Evolutionary conservation across 2,329 filamentous ascomycete species (phyloP).

Genomic region (Pseudogymnoascus sp.): DNA sequence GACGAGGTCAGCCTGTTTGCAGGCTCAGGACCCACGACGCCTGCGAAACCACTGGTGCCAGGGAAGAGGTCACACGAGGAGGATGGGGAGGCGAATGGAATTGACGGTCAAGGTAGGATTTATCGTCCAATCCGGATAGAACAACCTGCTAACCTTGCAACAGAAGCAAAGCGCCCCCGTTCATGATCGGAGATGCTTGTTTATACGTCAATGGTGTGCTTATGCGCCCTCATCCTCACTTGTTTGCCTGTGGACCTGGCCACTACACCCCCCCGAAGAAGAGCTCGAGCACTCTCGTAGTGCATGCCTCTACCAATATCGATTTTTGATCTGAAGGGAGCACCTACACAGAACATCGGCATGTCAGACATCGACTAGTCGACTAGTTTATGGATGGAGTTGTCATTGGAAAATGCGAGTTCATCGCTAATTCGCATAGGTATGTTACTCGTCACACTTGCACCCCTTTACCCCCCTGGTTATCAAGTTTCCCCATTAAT

Average conservation of each 20-base stretch:
- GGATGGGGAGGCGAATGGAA: slow-evolving; percentile 23
- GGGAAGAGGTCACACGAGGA: slow-evolving; percentile 11
- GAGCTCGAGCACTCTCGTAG: not conserved
- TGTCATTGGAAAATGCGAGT: not conserved
- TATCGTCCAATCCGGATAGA: not conserved
- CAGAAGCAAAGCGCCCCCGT: slow-evolving; percentile 27
- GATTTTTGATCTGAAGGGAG: not conserved
- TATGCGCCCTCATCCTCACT: slow-evolving; percentile 2
- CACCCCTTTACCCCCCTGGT: not conserved
- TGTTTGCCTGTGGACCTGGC: not conserved
- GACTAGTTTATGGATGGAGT: not conserved
- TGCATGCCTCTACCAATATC: not conserved
- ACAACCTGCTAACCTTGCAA: slow-evolving; percentile 15
- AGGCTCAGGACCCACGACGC: slow-evolving; percentile 12
- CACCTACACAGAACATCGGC: not conserved
- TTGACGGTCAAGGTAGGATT: slow-evolving; percentile 20
- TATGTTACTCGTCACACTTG: slow-evolving; percentile 2
- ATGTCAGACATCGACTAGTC: not conserved
- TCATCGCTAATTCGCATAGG: slow-evolving; percentile 2
- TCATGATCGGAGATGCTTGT: slow-evolving; percentile 18
- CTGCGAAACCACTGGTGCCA: not conserved
- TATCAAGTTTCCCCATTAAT: not conserved
- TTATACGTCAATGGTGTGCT: slow-evolving; percentile 3
- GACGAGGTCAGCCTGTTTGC: slow-evolving; percentile 21
- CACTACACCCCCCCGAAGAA: not conserved